Percentiles rank a stretch among this genome's conserved stretches.
phyloP scores from a whole-genome alignment of 148 eudicot genomes.

The Spergularia marina region DNA sequence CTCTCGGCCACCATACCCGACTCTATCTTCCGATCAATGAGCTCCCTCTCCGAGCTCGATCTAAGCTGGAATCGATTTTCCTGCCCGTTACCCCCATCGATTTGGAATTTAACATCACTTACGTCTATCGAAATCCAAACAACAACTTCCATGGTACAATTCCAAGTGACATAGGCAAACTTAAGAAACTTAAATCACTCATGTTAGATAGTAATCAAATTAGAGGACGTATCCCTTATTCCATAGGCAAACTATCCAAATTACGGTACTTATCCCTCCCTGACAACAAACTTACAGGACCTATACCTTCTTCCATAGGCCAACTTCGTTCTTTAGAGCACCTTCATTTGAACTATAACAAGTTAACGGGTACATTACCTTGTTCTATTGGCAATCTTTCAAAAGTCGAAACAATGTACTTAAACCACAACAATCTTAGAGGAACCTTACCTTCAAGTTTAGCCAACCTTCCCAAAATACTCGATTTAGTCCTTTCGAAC shows the following conservation, averaged over 20 bases:
- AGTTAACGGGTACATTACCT: constrained; percentile 48
- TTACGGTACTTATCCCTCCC: constrained; percentile 37
- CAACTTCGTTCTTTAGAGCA: constrained; percentile 43
- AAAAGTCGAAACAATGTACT: constrained; percentile 39
- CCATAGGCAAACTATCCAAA: constrained; percentile 50
- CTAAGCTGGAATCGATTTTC: constrained; percentile 44
- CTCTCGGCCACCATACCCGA: constrained; percentile 44
- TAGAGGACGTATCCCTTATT: constrained; percentile 45
- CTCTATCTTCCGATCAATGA: constrained; percentile 29
- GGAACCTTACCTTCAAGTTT: constrained; percentile 60
- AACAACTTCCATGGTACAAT: no score
- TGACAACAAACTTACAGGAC: constrained; percentile 44
- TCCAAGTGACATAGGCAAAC: no score
- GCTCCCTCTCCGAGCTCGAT: constrained; percentile 35
- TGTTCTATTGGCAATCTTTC: constrained; percentile 44
- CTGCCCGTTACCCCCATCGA: constrained; percentile 21
- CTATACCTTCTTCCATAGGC: constrained; percentile 52
- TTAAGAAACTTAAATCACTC: constrained; percentile 4
- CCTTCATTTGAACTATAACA: constrained; percentile 38
- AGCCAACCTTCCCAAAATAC: constrained; percentile 44
- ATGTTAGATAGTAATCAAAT: constrained; percentile 41
- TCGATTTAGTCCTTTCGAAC: constrained; percentile 41
- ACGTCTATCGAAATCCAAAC: no score
- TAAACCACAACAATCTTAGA: constrained; percentile 47
- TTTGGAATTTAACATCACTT: no score